Evolutionary conservation across 2,329 filamentous ascomycete genomes (phyloP).

Genomic region (Trichoderma semiorbis): DNA sequence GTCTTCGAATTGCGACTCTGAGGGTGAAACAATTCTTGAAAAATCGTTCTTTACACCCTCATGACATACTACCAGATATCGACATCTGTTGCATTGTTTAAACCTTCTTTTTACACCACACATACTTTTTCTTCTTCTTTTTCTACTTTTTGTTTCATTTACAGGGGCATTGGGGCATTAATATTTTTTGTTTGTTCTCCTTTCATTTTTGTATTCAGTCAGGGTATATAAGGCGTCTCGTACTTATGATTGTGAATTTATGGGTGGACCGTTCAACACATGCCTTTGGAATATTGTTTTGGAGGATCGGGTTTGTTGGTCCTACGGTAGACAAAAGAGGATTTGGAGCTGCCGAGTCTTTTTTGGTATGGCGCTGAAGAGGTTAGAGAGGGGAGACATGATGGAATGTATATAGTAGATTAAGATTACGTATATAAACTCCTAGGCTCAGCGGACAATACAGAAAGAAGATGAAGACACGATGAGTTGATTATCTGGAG

Average conservation of each 20-base stretch:
- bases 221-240: conserved; percentile 16
- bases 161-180: conserved; percentile 12
- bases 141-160: not conserved
- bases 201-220: conserved; percentile 8
- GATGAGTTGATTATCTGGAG: not conserved
- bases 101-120: not conserved
- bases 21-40: not conserved
- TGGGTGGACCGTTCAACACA: conserved; percentile 10
- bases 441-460: not conserved
- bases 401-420: not conserved
- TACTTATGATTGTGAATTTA: conserved; percentile 18
- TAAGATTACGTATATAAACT: not conserved
- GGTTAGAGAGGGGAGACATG: not conserved
- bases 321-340: not conserved
- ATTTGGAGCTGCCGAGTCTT: not conserved
- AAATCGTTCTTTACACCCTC: not conserved
- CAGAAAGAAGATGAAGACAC: not conserved
- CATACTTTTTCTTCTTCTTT: not conserved
- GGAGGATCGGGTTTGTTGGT: not conserved
- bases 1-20: not conserved
- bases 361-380: not conserved
- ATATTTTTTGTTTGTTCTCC: not conserved
- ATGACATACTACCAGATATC: conserved; percentile 4
- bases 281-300: not conserved
- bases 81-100: conserved; percentile 1